Base-by-base conservation (phyloP, 2,329 filamentous ascomycete genomes). In the Elsinoe perseae region DNA sequence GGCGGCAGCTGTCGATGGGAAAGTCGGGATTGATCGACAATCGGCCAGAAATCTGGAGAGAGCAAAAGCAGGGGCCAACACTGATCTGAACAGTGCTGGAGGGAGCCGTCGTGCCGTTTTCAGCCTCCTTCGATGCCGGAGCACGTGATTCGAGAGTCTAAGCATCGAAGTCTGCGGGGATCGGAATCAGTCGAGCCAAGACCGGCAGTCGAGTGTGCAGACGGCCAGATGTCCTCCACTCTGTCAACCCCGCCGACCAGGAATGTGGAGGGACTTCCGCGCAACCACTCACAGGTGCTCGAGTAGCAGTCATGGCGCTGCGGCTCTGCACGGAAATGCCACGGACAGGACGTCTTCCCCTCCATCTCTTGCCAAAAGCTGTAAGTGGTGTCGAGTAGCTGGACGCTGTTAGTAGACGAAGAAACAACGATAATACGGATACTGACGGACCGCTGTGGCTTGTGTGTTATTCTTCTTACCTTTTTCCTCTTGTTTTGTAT, bases 21-120 rank as follows among this genome's bases (percentile, higher is more conserved):
- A 52, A 52, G 48, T 52, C 48, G 48, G 48, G 48, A 52, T 52
- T 52, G 48, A 52, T 52, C 48, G 48, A 52, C 48, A 52, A 52
- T 34, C 48, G 48, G 48, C 14, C 48, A 21, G 48, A 32, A 38
- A 34, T 52, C 48, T 52, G 30, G 48, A 52, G 48, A 38, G 30
- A 52, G 28, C 44, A 30, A 34, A 21, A 23, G 44, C 44, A 50
- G 44, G 44, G 44, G 28, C 44, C 44, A 34, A 8, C 23, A 16
- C 12, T 16, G 44, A n/a, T n/a, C 32, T 28, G 20, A 50, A n/a
- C n/a, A n/a, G n/a, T n/a, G n/a, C n/a, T n/a, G n/a, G 7, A 30
- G 28, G 12, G 48, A 52, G 48, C 48, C 48, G 48, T 52, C 36
- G 48, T 36, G 48, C 48, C 48, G 48, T 52, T 52, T 52, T 30